phyloP scores from a whole-genome alignment of 352 stramenopile genomes.

The Nothophytophthora sp. region DNA sequence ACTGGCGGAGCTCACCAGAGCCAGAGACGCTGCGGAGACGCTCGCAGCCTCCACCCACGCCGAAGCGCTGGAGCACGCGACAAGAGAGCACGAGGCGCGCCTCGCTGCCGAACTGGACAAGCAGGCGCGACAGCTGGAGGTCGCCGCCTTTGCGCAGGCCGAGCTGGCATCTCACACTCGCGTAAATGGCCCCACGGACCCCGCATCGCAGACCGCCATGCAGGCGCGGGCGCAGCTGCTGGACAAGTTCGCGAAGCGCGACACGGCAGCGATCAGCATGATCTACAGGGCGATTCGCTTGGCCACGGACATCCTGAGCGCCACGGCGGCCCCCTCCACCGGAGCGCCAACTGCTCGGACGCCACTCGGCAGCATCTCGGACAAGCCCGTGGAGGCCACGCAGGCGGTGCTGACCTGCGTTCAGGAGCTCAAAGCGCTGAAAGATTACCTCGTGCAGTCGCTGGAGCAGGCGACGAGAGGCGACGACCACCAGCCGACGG shows the following conservation, averaged over 20 bases:
- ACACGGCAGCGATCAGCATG: conserved; percentile 55
- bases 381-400: conserved; percentile 59
- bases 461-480: conserved; percentile 46
- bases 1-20: conserved; percentile 14
- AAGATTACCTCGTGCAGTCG: conserved; percentile 65
- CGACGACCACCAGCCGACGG: conserved; percentile 10
- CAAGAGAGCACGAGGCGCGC: conserved; percentile 12
- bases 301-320: conserved; percentile 66
- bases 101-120: conserved; percentile 34
- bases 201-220: conserved; percentile 3
- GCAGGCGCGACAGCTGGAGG: conserved; percentile 49
- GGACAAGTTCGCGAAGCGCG: conserved; percentile 54
- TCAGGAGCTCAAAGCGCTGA: conserved; percentile 72
- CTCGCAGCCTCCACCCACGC: conserved; percentile 16
- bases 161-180: conserved; percentile 11
- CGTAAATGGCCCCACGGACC: conserved; percentile 1
- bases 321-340: conserved; percentile 11
- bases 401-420: conserved; percentile 64
- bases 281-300: conserved; percentile 76
- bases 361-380: conserved; percentile 3
- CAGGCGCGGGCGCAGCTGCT: conserved; percentile 38
- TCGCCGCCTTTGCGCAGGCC: conserved; percentile 26
- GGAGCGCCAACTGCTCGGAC: background rate
- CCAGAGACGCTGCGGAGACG: conserved; percentile 8
- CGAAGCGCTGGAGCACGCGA: conserved; percentile 17